Percentiles rank a stretch among this genome's conserved stretches.
Evolutionary conservation across 768 basidiomycete species (phyloP).

Genomic region (Mycena metata): DNA sequence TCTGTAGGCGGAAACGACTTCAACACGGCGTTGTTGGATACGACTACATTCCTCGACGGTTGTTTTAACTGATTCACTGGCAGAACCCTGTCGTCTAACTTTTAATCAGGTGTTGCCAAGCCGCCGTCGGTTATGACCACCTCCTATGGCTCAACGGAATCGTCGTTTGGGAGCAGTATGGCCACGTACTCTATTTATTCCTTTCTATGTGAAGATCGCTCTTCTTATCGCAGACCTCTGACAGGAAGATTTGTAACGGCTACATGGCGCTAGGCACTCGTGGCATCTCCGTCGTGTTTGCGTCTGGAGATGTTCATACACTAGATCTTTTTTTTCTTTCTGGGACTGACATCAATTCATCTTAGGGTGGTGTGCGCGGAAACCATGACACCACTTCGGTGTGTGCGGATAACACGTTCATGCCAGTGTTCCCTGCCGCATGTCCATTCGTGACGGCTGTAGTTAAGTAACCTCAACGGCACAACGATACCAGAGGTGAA

Average conservation of each 20-base stretch:
- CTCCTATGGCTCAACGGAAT: constrained; percentile 2
- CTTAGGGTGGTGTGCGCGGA: constrained; percentile 13
- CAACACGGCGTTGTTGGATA: background rate
- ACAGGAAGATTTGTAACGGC: background rate
- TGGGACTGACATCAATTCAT: background rate
- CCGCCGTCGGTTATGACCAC: background rate
- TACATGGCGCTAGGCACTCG: too few species aligned
- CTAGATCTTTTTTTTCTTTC: background rate
- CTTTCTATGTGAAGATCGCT: too few species aligned
- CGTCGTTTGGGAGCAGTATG: constrained; percentile 7
- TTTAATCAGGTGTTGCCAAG: background rate
- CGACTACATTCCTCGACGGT: constrained; percentile 8
- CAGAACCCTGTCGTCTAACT: too few species aligned
- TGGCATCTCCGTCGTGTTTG: background rate
- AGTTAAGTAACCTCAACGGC: too few species aligned
- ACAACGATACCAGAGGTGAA: too few species aligned
- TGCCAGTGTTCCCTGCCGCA: constrained; percentile 38
- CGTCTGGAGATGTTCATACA: background rate
- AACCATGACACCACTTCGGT: constrained; percentile 23
- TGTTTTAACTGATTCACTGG: too few species aligned
- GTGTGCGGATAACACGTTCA: constrained; percentile 42
- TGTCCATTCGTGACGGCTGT: constrained; percentile 25
- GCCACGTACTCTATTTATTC: too few species aligned
- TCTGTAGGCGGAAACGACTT: constrained; percentile 4
- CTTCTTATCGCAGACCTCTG: background rate